A percentile compares a stretch with the other conserved stretches of the same genome.
Evolutionary conservation across 768 basidiomycete species (phyloP).

Genomic region (Phylloporus scabripes): DNA sequence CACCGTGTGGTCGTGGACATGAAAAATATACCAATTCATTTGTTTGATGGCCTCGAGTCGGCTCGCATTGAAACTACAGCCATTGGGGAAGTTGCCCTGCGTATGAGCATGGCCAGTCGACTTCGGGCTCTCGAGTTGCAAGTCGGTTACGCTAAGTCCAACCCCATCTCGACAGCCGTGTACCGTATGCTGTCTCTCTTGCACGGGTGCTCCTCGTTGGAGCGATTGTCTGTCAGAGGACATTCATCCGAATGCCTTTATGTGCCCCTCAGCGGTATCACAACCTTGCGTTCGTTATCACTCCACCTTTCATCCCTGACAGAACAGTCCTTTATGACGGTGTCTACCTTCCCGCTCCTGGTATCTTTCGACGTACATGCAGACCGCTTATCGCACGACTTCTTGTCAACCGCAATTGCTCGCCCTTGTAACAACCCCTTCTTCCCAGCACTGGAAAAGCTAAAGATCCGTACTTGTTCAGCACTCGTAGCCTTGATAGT

Average conservation of each 20-base stretch:
- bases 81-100: constrained; percentile 7
- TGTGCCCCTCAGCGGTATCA: constrained; percentile 29
- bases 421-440: constrained; percentile 3
- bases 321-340: constrained; percentile 31
- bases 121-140: constrained; percentile 37
- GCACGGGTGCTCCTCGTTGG: constrained; percentile 26
- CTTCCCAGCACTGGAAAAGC: constrained; percentile 35
- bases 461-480: constrained; percentile 38
- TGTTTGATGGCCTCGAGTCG: constrained; percentile 15
- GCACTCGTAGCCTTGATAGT: constrained; percentile 34
- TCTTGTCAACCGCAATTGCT: constrained; percentile 7
- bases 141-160: constrained; percentile 17
- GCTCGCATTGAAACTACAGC: constrained; percentile 18
- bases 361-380: constrained; percentile 42
- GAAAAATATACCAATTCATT: constrained; percentile 1
- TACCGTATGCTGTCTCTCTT: constrained; percentile 21
- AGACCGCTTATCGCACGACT: constrained; percentile 30
- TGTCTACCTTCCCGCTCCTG: constrained; percentile 36
- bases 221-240: constrained; percentile 38
- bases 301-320: constrained; percentile 39
- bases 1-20: constrained; percentile 13
- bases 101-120: constrained; percentile 30
- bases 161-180: constrained; percentile 21
- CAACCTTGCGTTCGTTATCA: constrained; percentile 32
- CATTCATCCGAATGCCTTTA: constrained; percentile 26